Percentiles rank a stretch among this genome's conserved stretches.
These are phyloP conservation scores for Quercus rubra DNA, from an alignment of 306 rosid species.

Conservation along the genomic window DNA sequence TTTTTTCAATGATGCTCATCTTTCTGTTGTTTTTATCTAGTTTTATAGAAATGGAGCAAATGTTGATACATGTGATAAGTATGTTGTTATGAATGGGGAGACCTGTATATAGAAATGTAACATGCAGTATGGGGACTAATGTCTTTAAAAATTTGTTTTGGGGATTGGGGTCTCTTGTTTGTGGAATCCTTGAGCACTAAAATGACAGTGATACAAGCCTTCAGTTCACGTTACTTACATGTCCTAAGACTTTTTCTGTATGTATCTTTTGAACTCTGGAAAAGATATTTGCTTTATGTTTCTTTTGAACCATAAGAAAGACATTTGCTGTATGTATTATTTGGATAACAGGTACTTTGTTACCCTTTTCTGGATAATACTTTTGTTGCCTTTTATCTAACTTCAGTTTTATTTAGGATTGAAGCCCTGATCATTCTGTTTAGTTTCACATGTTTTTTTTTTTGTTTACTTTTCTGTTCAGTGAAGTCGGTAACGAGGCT, in stretches of 20 bases:
- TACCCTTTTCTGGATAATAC: background rate
- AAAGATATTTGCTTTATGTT: too few species aligned
- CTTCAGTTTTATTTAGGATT: background rate
- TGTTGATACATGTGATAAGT: too few species aligned
- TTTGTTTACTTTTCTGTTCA: constrained; percentile 21
- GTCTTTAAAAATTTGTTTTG: background rate
- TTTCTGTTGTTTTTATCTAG: background rate
- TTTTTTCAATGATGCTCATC: background rate
- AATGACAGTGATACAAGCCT: background rate
- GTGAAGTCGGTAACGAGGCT: constrained; percentile 91
- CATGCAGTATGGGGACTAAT: background rate
- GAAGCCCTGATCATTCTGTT: background rate
- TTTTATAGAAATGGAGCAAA: background rate
- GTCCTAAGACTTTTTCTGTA: background rate
- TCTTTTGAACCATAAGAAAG: too few species aligned
- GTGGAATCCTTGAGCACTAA: background rate
- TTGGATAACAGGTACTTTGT: too few species aligned
- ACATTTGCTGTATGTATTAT: too few species aligned
- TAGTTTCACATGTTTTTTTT: constrained; percentile 20
- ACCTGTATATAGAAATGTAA: background rate
- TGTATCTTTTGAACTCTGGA: background rate
- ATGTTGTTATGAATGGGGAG: background rate
- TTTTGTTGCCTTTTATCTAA: background rate
- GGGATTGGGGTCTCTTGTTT: background rate
- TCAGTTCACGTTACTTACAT: background rate